These are phyloP conservation scores for Monascus purpureus DNA, from an alignment of 495 filamentous ascomycete species.

Conservation along the genomic window DNA sequence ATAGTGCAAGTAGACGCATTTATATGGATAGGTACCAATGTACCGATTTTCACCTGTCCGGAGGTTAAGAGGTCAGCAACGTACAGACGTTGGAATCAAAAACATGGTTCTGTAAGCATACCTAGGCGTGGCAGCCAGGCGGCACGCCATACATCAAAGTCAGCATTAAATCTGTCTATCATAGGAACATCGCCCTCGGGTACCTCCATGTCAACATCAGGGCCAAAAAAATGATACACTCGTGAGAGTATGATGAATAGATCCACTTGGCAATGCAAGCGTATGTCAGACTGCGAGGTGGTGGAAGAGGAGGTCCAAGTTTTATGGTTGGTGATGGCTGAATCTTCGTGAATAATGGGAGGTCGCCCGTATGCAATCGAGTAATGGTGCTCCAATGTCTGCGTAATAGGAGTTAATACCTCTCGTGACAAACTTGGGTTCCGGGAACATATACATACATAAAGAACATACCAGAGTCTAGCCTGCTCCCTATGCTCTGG, in stretches of 20 bases:
- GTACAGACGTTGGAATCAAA: background rate
- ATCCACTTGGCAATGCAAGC: constrained; percentile 43
- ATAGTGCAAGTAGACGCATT: constrained; percentile 38
- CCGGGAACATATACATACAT: constrained; percentile 35
- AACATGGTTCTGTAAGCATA: constrained; percentile 10
- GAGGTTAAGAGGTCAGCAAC: constrained; percentile 7
- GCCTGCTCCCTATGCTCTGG: constrained; percentile 32
- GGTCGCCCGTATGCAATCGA: constrained; percentile 41
- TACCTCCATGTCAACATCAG: constrained; percentile 40
- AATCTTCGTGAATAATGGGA: constrained; percentile 41
- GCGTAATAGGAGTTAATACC: too few relatives aligned
- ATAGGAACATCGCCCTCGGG: constrained; percentile 29
- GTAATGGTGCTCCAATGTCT: constrained; percentile 42
- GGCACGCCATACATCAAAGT: constrained; percentile 31
- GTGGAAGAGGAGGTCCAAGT: constrained; percentile 29
- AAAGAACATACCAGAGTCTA: constrained; percentile 39
- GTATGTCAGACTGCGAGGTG: constrained; percentile 34
- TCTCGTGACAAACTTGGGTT: too few relatives aligned
- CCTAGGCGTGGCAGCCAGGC: constrained; percentile 36
- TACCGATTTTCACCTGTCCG: constrained; percentile 30
- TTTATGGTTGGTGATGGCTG: constrained; percentile 36
- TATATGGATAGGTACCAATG: constrained; percentile 39
- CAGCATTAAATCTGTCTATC: constrained; percentile 29
- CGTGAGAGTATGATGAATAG: constrained; percentile 43
- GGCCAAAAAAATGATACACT: constrained; percentile 44